Evolutionary conservation across 768 basidiomycete species (phyloP), one percentile per base, ranked within the genome.

Genomic region (Pulveroboletus sp.): DNA sequence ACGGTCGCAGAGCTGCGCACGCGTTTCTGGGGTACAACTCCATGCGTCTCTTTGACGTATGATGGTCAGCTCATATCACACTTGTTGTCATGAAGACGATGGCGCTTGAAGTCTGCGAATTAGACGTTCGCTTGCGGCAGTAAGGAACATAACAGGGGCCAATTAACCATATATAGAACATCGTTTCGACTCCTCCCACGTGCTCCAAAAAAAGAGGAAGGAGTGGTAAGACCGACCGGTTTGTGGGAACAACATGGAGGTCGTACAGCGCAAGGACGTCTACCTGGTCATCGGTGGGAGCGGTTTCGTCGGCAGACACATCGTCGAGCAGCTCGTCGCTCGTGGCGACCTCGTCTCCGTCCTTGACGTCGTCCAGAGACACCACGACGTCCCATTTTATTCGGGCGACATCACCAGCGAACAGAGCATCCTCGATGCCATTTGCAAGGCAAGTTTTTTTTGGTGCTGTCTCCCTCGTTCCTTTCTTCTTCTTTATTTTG

Each of bases 201-300:
- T 58, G 56, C 18, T 30, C 14, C 8, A 37, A 14, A 41, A 42
- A 56, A 56, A 38, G 12, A 32, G 3, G 2, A 21, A 31, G 9
- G 18, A 38, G 32, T 57, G 55, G 50, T 28, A 4, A 33, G 37
- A 60, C 36, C 0, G 6, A n/a, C 9, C 43, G 5, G 3, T 14
- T 26, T n/a, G 3, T 32, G 12, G 10, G 33, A 39, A 33, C 21
- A 28, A 65, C 12, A 35, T 64, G 63, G 46, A 61, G 30, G 44
- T 43, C 17, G 56, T 53, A 44, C 57, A 56, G 43, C 57, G 48
- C 45, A 77, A 72, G 57, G 90, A 95, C 56, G 74, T 82, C 3
- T 97, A 90, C 70, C 72, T 95, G 49, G 93, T 99, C 62, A 86
- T 97, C 62, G 95, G 95, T 21, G 94, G 94, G 49, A 91, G 89